phyloP scores from a whole-genome alignment of 2,329 filamentous ascomycete species.

The Chalaropsis ovoidea region DNA sequence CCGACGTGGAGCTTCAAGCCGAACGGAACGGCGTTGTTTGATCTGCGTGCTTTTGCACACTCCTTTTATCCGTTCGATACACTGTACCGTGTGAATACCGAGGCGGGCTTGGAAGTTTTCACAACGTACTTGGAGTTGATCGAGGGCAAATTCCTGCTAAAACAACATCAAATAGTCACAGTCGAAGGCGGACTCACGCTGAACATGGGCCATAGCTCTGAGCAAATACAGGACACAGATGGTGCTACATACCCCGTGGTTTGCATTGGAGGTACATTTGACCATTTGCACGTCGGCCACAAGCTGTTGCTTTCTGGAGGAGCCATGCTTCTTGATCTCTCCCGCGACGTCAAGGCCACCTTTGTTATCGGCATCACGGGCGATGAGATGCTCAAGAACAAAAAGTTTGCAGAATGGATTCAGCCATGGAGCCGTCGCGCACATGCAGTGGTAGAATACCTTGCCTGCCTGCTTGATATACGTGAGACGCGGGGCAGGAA shows the following conservation, averaged over 20 bases:
- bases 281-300: conserved; percentile 89
- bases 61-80: conserved; percentile 51
- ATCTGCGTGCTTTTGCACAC: conserved; percentile 44
- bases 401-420: conserved; percentile 73
- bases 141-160: conserved; percentile 40
- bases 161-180: conserved; percentile 42
- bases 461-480: conserved; percentile 37
- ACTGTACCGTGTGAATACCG: conserved; percentile 57
- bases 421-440: conserved; percentile 72
- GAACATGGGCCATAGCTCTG: background rate
- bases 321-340: conserved; percentile 51
- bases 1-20: conserved; percentile 34
- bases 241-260: conserved; percentile 36
- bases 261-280: conserved; percentile 86
- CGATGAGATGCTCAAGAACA: conserved; percentile 74
- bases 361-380: conserved; percentile 82
- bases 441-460: conserved; percentile 57
- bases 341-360: conserved; percentile 35
- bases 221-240: background rate
- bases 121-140: conserved; percentile 40
- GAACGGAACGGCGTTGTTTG: conserved; percentile 41
- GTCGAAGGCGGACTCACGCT: conserved; percentile 42
- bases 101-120: conserved; percentile 52
- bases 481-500: conserved; percentile 19
- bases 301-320: conserved; percentile 92